Percentiles rank a stretch among this genome's conserved stretches.
phyloP scores from a whole-genome alignment of 2,329 filamentous ascomycete genomes.

The Aspergillus pseudoglaucus region DNA sequence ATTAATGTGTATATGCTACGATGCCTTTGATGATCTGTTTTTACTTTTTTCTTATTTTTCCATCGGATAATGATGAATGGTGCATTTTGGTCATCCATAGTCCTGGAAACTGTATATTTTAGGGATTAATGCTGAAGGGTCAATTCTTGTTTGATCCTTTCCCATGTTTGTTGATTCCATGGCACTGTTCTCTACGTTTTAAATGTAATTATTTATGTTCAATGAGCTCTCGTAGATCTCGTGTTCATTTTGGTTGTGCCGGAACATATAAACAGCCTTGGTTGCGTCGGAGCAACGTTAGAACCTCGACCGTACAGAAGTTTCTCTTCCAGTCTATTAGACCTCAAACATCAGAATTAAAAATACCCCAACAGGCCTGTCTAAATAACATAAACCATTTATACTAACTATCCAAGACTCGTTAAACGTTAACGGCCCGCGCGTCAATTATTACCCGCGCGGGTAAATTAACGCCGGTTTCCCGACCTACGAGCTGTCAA shows the following conservation, averaged over 20 bases:
- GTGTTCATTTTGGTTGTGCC: too few relatives aligned
- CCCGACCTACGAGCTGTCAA: slow-evolving; percentile 13
- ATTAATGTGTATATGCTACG: slow-evolving; percentile 11
- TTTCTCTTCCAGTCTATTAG: too few relatives aligned
- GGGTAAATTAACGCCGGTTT: neutral
- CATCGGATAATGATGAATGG: neutral
- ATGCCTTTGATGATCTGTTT: slow-evolving; percentile 8
- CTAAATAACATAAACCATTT: neutral
- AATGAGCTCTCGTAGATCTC: too few relatives aligned
- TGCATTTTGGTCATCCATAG: neutral
- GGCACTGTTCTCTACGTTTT: neutral
- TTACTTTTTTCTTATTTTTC: neutral
- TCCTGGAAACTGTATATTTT: neutral
- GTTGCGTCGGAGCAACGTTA: too few relatives aligned
- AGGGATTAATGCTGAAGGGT: neutral
- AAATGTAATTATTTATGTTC: neutral
- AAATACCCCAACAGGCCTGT: too few relatives aligned
- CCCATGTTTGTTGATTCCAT: neutral
- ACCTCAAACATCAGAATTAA: too few relatives aligned
- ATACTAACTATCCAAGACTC: neutral
- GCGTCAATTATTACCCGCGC: slow-evolving; percentile 7
- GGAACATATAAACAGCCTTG: too few relatives aligned
- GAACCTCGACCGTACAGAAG: too few relatives aligned
- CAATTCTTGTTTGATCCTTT: neutral
- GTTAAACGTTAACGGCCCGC: neutral